Conservation (phyloP, 2,329 filamentous ascomycete genomes). For the Cryphonectria parasitica region DNA sequence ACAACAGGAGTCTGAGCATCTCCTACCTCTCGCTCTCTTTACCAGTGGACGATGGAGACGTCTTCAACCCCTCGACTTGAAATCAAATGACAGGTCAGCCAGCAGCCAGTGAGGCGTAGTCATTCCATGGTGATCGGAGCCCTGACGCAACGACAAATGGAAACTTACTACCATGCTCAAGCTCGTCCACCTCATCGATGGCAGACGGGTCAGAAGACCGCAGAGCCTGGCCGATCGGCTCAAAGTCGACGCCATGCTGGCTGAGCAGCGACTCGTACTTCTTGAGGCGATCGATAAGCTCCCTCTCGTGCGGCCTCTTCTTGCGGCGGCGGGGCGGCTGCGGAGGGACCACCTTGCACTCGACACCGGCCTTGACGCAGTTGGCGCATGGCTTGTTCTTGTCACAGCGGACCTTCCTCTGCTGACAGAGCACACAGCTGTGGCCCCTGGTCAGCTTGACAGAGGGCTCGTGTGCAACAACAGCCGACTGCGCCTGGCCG, state of each 20-base stretch:
- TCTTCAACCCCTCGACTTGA: conserved; percentile 53
- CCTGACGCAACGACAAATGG: neutral
- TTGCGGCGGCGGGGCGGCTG: conserved; percentile 61
- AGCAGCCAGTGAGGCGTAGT: neutral
- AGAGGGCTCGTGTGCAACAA: conserved; percentile 43
- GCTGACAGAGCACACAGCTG: conserved; percentile 74
- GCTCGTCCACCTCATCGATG: conserved; percentile 58
- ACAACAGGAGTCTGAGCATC: conserved; percentile 14
- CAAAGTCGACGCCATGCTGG: conserved; percentile 70
- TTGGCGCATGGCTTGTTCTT: conserved; percentile 73
- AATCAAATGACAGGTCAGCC: neutral
- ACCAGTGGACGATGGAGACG: conserved; percentile 52
- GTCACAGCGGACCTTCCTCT: conserved; percentile 76
- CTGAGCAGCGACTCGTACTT: conserved; percentile 69
- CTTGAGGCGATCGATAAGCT: conserved; percentile 69
- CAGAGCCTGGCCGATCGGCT: conserved; percentile 62
- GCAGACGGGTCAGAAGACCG: conserved; percentile 43
- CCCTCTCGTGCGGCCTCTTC: conserved; percentile 70
- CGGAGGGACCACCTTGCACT: conserved; percentile 64
- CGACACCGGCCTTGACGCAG: conserved; percentile 64
- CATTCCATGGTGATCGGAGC: neutral
- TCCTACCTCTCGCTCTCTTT: conserved; percentile 40
- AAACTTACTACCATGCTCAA: conserved; percentile 52
- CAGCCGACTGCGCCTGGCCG: conserved; percentile 33
- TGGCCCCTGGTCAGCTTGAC: conserved; percentile 62